Base-by-base conservation (phyloP, 495 filamentous ascomycete genomes). In the Aspergillus baeticus region DNA sequence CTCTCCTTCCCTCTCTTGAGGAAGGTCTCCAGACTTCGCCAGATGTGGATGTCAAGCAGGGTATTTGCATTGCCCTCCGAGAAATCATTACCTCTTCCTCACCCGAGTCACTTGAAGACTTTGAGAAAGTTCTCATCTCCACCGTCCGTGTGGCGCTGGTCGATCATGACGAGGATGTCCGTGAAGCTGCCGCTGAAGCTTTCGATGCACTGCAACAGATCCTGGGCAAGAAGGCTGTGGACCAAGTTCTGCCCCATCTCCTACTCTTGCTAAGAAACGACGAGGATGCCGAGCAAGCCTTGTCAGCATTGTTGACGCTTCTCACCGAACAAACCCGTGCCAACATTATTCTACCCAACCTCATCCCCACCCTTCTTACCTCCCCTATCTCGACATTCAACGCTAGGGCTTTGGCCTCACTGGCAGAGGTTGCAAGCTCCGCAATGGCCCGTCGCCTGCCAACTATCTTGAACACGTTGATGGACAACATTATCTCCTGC, bases 321-420 rank as follows among this genome's bases (percentile, higher is more conserved):
- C 84, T 98, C 35, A 97, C 91, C 0, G 95, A 98, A 70, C 85
- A 92, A 14, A 94, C 91, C 2, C 83, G 94, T 51, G 93, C 92
- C 18, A 98, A 96, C 67, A 91, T 96, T 60, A 98, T 98, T 61
- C 80, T 98, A 38, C 94, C 94, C 31, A 96, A 93, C 72, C 88
- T 98, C 31, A 90, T 98, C 48, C 94, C 94, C 0, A 97, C 91
- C 0, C 79, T 98, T 20, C 87, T 96, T 51, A 81, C 87, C 11
- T 83, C 91, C 33, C 94, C 94, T n/a, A 95, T 98, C 56, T 86
- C 90, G 5, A 80, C 87, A 5, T 98, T 98, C 83, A 98, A 98
- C 62, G 94, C 94, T 55, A 89, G 83, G 63, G 94, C 94, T 13
- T 73, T 98, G 44, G 95, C 94, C 36, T 97, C 94, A 23, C 72